phyloP scores from a whole-genome alignment of 1,284 basidiomycete genomes.

The Cystobasidiaceae sp. region DNA sequence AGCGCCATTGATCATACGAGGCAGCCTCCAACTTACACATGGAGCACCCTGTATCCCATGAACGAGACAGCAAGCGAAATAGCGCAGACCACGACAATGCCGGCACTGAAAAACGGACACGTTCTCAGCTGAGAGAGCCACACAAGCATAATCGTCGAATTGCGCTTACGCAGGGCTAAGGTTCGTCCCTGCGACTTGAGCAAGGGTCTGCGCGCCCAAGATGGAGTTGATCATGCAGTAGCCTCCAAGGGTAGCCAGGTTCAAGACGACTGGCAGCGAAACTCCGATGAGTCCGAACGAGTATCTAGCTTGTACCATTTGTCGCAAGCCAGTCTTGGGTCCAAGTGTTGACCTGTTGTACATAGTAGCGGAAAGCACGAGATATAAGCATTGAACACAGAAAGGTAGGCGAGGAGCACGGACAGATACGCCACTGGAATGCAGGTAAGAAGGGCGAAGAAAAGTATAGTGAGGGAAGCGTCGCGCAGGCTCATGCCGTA shows the following conservation, averaged over 20 bases:
- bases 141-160: not conserved
- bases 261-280: constrained; percentile 60
- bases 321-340: constrained; percentile 74
- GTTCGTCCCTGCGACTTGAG: constrained; percentile 59
- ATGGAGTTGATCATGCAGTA: constrained; percentile 73
- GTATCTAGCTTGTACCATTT: constrained; percentile 74
- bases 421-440: constrained; percentile 59
- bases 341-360: constrained; percentile 66
- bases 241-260: constrained; percentile 60
- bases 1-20: not conserved
- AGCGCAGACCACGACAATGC: constrained; percentile 76
- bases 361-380: constrained; percentile 38
- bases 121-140: constrained; percentile 40
- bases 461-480: constrained; percentile 65
- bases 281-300: constrained; percentile 62
- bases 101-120: constrained; percentile 56
- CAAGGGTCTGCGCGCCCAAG: constrained; percentile 69
- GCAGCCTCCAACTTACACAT: constrained; percentile 24
- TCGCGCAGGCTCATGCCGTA: constrained; percentile 51
- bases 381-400: constrained; percentile 31
- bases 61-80: constrained; percentile 75
- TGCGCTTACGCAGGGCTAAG: not conserved
- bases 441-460: constrained; percentile 63
- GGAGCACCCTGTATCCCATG: constrained; percentile 67
- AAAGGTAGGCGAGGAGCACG: constrained; percentile 25